phyloP scores from a whole-genome alignment of 192 early-diverging fungal genomes.

The Coemansia sp. region DNA sequence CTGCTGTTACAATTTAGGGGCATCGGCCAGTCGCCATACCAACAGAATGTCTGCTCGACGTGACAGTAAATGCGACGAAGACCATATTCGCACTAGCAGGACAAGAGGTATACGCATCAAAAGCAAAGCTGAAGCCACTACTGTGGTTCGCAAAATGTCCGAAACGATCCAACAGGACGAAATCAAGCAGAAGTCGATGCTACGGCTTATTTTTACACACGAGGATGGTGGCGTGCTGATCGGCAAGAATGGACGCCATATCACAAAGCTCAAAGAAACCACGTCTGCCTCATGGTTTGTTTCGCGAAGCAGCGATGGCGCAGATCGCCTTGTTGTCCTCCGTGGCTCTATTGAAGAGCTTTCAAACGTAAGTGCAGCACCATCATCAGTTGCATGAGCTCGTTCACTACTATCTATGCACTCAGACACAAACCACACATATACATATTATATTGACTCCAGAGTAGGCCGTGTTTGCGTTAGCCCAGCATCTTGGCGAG shows the following conservation, averaged over 20 bases:
- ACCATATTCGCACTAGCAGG: not conserved
- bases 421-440: not conserved
- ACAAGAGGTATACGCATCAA: conserved; percentile 1
- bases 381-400: not conserved
- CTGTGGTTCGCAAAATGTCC: not conserved
- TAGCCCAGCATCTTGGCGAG: conserved; percentile 36
- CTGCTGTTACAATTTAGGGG: not conserved
- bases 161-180: not conserved
- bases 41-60: conserved; percentile 1
- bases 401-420: no score
- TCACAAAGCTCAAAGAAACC: conserved; percentile 46
- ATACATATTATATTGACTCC: not conserved
- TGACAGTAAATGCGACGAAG: not conserved
- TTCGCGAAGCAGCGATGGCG: conserved; percentile 21
- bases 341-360: conserved; percentile 23
- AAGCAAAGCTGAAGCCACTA: not conserved
- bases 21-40: not conserved
- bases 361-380: conserved; percentile 27
- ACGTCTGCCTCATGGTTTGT: conserved; percentile 35
- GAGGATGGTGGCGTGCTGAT: conserved; percentile 53
- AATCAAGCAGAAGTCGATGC: not conserved
- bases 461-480: conserved; percentile 27
- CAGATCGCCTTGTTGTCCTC: conserved; percentile 41
- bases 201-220: conserved; percentile 32
- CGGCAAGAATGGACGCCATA: conserved; percentile 45